Conservation (phyloP, 805 yeast genomes). For the Nakazawaea pomicola region DNA sequence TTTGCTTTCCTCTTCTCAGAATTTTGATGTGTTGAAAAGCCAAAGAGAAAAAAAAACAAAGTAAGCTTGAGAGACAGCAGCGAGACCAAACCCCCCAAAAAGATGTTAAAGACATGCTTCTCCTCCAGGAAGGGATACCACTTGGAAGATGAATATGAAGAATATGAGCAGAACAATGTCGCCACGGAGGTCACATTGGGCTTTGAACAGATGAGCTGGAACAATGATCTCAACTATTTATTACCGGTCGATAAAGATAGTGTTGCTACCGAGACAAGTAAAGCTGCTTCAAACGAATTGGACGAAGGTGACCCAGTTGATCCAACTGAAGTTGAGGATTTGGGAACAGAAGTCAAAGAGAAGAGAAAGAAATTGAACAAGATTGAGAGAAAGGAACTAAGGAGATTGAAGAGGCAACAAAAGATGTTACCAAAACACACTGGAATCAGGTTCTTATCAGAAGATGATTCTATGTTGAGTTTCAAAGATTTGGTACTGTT, state of each 20-base stretch:
- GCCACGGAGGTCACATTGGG: conserved; percentile 29
- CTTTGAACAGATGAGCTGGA: conserved; percentile 38
- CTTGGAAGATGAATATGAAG: conserved; percentile 1
- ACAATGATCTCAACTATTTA: conserved; percentile 12
- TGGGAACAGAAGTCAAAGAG: conserved; percentile 1
- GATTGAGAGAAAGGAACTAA: conserved; percentile 20
- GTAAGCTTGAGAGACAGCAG: too few relatives aligned
- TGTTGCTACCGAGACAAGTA: conserved; percentile 10
- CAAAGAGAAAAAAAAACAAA: too few relatives aligned
- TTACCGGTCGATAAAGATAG: conserved; percentile 1
- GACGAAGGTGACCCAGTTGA: conserved; percentile 8
- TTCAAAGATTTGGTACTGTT: conserved; percentile 9
- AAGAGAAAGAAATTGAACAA: conserved; percentile 16
- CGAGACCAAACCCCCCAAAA: background rate
- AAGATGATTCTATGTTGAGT: background rate
- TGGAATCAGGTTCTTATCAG: too few relatives aligned
- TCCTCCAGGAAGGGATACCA: conserved; percentile 11
- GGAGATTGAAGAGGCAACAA: conserved; percentile 20
- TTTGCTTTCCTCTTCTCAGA: background rate
- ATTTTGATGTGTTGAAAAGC: too few relatives aligned
- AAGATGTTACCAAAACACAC: conserved; percentile 4
- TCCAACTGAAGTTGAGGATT: background rate
- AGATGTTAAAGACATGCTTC: conserved; percentile 13
- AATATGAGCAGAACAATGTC: conserved; percentile 1
- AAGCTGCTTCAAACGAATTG: conserved; percentile 5